Evolutionary conservation across 495 filamentous ascomycete species (phyloP), one percentile per base, ranked within the genome.

Genomic region (Lepidopterella palustris): DNA sequence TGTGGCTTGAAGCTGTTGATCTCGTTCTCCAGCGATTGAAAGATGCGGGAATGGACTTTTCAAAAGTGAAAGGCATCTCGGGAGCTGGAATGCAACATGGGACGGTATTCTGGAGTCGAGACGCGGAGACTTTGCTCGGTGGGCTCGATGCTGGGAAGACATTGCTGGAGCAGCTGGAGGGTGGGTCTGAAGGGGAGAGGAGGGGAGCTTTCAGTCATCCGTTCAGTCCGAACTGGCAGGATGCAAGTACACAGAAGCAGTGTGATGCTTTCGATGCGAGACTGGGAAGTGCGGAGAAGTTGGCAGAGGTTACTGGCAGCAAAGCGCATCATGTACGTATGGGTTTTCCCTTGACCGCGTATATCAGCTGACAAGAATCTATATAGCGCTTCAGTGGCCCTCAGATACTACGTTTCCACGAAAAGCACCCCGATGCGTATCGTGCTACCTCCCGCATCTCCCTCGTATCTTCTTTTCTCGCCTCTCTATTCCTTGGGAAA

Each of bases 51-150:
- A 80, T 92, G 35, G 89, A 95, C 59, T 88, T 96, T 64, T 70
- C 77, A 55, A 82, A 83, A 23, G 84, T 98, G 25, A 81, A 79
- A 63, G 93, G 92, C 21, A 80, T 98, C 63, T 92, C 87, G 63
- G 93, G 89, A 26, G 92, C 92, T 11, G 92, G 93, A 56, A 92
- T 96, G 77, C 93, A 98, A 75, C 93, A 97, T 68, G 92, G 92
- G 5, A 97, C 91, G 69, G 89, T 98, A 4, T 89, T 95, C 76
- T 97, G 93, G 92, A 85, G 79, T 25, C 60, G 74, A 18, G 76
- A 86, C 55, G 91, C 86, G n/a, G 88, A 91, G 70, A 52, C 64
- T 4, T 63, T 87, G 23, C 77, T 97, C 45, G 71, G 66, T 6
- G 77, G 64, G 15, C 75, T 97, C 23, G 78, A 91, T 64, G 64